Percentiles rank a stretch among this genome's conserved stretches.
These are phyloP conservation scores for Coemansia sp. DNA, from an alignment of 192 early-diverging fungal species.

Conservation along the genomic window DNA sequence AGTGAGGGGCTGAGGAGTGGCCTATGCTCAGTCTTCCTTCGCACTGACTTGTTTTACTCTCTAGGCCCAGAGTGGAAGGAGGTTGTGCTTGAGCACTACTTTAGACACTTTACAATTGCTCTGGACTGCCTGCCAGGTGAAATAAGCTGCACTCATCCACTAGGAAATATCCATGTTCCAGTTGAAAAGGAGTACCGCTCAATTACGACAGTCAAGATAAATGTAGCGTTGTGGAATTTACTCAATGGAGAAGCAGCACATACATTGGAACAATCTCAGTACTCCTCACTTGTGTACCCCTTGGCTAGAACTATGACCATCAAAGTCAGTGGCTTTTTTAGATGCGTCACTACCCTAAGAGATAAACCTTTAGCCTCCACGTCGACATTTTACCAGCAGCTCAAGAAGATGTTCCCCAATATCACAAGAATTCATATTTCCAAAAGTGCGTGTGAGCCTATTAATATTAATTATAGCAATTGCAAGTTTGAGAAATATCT, in stretches of 20 bases:
- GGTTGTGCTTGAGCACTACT: background rate
- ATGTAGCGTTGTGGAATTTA: background rate
- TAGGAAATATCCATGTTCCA: background rate
- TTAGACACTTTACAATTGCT: background rate
- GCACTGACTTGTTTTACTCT: slow-evolving; percentile 8
- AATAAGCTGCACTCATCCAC: background rate
- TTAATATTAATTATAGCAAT: background rate
- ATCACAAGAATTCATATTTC: background rate
- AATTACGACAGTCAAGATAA: background rate
- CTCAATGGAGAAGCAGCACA: background rate
- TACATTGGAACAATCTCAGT: background rate
- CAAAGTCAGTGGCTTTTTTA: background rate
- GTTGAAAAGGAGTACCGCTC: background rate
- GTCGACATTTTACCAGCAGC: background rate
- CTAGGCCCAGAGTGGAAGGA: background rate
- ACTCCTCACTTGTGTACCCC: background rate
- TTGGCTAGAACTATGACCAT: background rate
- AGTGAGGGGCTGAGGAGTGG: background rate
- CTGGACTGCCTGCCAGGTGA: background rate
- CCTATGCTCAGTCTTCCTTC: background rate
- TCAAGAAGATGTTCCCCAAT: slow-evolving; percentile 2
- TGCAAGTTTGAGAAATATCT: background rate
- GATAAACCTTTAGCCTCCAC: background rate
- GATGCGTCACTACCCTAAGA: background rate
- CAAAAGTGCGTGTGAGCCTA: background rate